phyloP scores from a whole-genome alignment of 148 eudicot species.

The Cornus kousa region DNA sequence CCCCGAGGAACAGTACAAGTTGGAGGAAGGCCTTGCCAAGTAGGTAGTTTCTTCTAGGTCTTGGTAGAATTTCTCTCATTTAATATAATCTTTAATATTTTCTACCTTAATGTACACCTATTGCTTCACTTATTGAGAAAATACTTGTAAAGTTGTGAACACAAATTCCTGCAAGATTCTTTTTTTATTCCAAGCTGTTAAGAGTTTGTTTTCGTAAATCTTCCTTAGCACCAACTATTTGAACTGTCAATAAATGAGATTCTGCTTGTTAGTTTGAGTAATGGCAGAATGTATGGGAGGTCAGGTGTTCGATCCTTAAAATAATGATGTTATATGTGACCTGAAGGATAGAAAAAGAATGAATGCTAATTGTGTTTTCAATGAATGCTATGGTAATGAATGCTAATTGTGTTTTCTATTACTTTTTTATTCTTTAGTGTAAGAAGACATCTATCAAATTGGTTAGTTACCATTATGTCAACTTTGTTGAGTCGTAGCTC shows the following conservation, averaged over 20 bases:
- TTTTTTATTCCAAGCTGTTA: background rate
- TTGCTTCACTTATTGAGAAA: no score
- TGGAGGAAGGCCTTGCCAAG: conserved; percentile 84
- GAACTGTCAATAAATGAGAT: background rate
- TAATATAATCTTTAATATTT: no score
- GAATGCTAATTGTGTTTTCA: background rate
- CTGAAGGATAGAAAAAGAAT: background rate
- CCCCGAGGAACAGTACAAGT: conserved; percentile 65
- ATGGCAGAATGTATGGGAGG: background rate
- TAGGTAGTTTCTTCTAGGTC: conserved; percentile 44
- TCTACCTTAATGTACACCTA: no score
- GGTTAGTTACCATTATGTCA: no score
- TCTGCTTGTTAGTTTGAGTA: background rate
- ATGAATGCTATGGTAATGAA: background rate
- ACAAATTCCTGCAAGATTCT: no score
- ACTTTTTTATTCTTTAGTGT: background rate
- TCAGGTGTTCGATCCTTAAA: background rate
- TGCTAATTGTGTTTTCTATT: background rate
- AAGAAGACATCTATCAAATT: no score
- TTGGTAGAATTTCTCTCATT: background rate
- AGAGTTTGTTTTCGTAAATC: background rate
- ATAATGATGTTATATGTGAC: background rate
- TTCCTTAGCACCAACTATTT: background rate
- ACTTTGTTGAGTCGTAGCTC: no score
- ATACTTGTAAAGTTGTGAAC: no score